These are phyloP conservation scores for Phtheirospermum japonicum DNA, from an alignment of 257 asterid genomes.

Conservation along the genomic window DNA sequence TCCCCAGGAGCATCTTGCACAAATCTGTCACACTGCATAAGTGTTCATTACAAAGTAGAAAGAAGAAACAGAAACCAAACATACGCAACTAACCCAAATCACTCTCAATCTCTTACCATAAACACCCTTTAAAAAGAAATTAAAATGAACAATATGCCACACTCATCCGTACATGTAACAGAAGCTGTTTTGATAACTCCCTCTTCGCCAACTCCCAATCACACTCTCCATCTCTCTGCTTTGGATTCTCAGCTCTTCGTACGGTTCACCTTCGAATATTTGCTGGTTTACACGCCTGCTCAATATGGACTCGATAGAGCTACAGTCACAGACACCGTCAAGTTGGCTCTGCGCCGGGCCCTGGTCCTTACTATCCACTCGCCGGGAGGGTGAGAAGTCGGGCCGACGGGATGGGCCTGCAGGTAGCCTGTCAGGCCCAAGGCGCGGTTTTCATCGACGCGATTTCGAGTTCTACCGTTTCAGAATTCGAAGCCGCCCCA, in stretches of 20 bases:
- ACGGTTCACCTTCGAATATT: conserved; percentile 59
- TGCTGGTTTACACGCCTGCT: conserved; percentile 51
- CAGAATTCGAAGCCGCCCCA: conserved; percentile 47
- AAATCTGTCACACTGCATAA: too few relatives aligned
- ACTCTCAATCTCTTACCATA: too few relatives aligned
- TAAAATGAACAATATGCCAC: conserved; percentile 24
- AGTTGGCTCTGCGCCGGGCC: conserved; percentile 46
- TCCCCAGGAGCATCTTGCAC: too few relatives aligned
- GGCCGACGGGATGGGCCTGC: conserved; percentile 53
- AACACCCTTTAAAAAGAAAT: neutral
- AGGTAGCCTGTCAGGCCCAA: conserved; percentile 58
- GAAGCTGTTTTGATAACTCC: conserved; percentile 52
- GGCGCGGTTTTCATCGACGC: conserved; percentile 63
- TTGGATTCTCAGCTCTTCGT: conserved; percentile 70
- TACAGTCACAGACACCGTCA: conserved; percentile 33
- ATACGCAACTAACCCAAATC: too few relatives aligned
- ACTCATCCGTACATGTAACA: conserved; percentile 43
- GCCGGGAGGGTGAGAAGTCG: conserved; percentile 61
- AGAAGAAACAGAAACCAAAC: too few relatives aligned
- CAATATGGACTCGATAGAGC: conserved; percentile 27
- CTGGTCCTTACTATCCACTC: conserved; percentile 62
- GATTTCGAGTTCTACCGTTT: conserved; percentile 26
- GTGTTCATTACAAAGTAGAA: too few relatives aligned
- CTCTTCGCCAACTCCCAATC: conserved; percentile 54
- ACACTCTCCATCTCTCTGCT: conserved; percentile 58